These are phyloP conservation scores for Penicillium brasilianum DNA, from an alignment of 2,329 filamentous ascomycete genomes.

Conservation along the genomic window DNA sequence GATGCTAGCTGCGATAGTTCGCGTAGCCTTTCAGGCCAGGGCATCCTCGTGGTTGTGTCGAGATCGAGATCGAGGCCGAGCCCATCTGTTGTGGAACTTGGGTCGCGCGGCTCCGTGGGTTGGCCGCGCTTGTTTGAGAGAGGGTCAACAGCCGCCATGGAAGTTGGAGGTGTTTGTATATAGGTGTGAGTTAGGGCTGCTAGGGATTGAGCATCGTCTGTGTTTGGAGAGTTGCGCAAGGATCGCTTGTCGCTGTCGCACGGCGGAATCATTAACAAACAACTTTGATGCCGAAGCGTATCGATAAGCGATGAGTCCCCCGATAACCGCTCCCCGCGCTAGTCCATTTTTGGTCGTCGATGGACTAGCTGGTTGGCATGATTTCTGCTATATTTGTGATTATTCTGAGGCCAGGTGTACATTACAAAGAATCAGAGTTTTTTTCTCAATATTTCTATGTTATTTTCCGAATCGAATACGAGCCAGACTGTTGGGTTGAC, in stretches of 20 bases:
- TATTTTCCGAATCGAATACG: neutral
- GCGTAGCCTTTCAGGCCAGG: slow-evolving; percentile 34
- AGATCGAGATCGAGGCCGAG: slow-evolving; percentile 10
- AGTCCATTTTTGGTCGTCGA: slow-evolving; percentile 4
- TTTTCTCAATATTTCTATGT: too few species aligned
- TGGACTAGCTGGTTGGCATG: neutral
- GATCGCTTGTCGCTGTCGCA: neutral
- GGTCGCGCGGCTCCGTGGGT: slow-evolving; percentile 35
- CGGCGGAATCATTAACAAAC: neutral
- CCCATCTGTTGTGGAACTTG: slow-evolving; percentile 14
- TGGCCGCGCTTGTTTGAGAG: slow-evolving; percentile 25
- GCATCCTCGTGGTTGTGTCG: slow-evolving; percentile 1
- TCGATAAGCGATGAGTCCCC: slow-evolving; percentile 21
- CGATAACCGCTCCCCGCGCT: slow-evolving; percentile 23
- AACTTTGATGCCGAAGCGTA: slow-evolving; percentile 2
- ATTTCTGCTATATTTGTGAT: neutral
- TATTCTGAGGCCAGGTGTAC: neutral
- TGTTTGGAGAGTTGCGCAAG: neutral
- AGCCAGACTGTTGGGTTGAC: neutral
- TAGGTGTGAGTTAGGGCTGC: neutral
- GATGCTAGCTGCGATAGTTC: slow-evolving; percentile 40
- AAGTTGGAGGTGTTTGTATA: neutral
- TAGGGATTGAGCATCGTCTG: neutral
- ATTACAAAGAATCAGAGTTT: neutral
- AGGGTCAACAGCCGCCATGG: neutral